These are phyloP conservation scores for Cladophialophora immunda DNA, from an alignment of 2,329 filamentous ascomycete genomes.

Conservation along the genomic window DNA sequence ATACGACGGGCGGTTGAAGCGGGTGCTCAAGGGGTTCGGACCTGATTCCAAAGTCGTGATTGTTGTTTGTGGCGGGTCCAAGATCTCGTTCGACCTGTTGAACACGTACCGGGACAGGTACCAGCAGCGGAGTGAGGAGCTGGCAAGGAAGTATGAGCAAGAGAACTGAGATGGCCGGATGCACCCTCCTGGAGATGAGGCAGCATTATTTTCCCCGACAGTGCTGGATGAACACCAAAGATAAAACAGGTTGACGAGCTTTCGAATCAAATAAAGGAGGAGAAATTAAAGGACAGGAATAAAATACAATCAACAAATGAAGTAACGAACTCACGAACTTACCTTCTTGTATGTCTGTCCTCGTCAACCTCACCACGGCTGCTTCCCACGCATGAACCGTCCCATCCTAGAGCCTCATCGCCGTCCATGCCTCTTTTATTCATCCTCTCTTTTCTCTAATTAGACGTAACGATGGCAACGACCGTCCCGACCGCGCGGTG, in stretches of 20 bases:
- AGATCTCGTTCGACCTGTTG: conserved; percentile 70
- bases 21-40: conserved; percentile 28
- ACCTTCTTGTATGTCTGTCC: no score
- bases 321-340: no score
- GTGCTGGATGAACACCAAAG: neutral
- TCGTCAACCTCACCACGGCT: no score
- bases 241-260: neutral
- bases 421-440: no score
- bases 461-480: no score
- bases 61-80: conserved; percentile 82
- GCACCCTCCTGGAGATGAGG: no score
- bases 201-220: neutral
- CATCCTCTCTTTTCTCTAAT: no score
- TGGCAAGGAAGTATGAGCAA: conserved; percentile 23
- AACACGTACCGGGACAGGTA: conserved; percentile 32
- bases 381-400: no score
- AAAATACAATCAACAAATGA: no score
- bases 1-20: conserved; percentile 37
- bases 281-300: neutral
- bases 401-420: no score
- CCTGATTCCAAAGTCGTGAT: conserved; percentile 77
- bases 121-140: conserved; percentile 23
- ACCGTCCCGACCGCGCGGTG: no score
- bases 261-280: neutral
- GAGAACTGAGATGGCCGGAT: neutral